Base-by-base conservation (phyloP, 2,329 filamentous ascomycete species). In the Diaporthe sp. region DNA sequence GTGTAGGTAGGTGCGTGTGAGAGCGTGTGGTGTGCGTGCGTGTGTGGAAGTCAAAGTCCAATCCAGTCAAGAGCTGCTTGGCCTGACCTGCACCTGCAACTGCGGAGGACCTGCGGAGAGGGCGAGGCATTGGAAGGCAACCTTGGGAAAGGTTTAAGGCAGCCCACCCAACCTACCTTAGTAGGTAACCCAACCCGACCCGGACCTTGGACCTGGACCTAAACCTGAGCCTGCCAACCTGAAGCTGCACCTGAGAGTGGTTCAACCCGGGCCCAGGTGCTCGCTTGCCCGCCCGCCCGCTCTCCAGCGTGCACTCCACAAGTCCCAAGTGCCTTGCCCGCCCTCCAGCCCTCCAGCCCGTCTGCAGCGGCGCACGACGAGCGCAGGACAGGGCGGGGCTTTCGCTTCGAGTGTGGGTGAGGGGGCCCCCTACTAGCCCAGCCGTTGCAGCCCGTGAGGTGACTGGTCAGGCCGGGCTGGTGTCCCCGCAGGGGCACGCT, bases 401-500 rank as follows among this genome's bases (percentile, higher is more conserved):
- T 37, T 70, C 49, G 51, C 58, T 55, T 73, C 34, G 71, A n/a
- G 47, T 44, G 37, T 73, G 58, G 37, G 71, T 67, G 71, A 73
- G 71, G 71, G 71, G 58, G 49, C 49, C 65, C 65, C 65, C 65
- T 70, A 70, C 65, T 70, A 70, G 65, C 71, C 71, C 61, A 73
- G 71, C 71, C 71, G 71, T 73, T 73, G 47, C 71, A 63, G 61
- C 31, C 71, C 61, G 58, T 7, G 25, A 42, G 47, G 37, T 73
- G 58, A 73, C 47, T 73, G 71, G 71, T 55, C 47, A 65, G 65
- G 31, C 65, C 49, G 49, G 44, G 37, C 65, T 70, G 47, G 49
- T 42, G 34, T 39, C 47, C 65, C 47, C 31, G 37, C 71, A 73
- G 60, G 60, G 47, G 71, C 28, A 13, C 39, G 34, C 58, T 65